A percentile compares a stretch with the other conserved stretches of the same genome.
Conservation (phyloP, 208 protist species). For the Sergeia podlipaevii region DNA sequence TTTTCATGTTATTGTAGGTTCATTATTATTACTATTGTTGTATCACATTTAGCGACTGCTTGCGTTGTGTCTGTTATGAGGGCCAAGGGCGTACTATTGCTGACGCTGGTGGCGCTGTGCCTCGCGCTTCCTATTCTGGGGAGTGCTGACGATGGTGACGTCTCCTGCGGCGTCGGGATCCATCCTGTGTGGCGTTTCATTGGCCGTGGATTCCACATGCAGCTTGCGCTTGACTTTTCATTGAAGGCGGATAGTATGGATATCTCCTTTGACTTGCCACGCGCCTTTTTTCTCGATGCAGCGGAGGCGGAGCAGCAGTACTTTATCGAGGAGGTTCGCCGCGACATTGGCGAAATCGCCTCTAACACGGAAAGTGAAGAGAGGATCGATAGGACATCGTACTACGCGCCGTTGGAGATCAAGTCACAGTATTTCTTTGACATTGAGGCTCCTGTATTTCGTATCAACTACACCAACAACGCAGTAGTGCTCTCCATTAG, state of each 20-base stretch:
- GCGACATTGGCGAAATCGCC: conserved; percentile 9
- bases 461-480: conserved; percentile 46
- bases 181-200: conserved; percentile 25
- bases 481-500: conserved; percentile 28
- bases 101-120: conserved; percentile 16
- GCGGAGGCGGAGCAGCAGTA: conserved; percentile 69
- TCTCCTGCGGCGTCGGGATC: background rate
- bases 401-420: conserved; percentile 23
- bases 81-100: background rate
- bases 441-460: conserved; percentile 79
- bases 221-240: conserved; percentile 62
- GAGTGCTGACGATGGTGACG: background rate
- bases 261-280: conserved; percentile 42
- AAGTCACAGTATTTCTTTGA: conserved; percentile 54
- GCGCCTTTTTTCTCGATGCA: conserved; percentile 69
- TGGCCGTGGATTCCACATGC: conserved; percentile 76
- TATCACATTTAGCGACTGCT: conserved; percentile 6
- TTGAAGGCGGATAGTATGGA: conserved; percentile 10
- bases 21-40: background rate
- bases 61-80: background rate
- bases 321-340: background rate
- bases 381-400: too few species aligned
- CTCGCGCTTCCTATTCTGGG: background rate
- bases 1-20: conserved; percentile 2
- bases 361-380: background rate